These are phyloP conservation scores for Elongisporangium prolatum DNA, from an alignment of 352 stramenopile species.

Conservation along the genomic window DNA sequence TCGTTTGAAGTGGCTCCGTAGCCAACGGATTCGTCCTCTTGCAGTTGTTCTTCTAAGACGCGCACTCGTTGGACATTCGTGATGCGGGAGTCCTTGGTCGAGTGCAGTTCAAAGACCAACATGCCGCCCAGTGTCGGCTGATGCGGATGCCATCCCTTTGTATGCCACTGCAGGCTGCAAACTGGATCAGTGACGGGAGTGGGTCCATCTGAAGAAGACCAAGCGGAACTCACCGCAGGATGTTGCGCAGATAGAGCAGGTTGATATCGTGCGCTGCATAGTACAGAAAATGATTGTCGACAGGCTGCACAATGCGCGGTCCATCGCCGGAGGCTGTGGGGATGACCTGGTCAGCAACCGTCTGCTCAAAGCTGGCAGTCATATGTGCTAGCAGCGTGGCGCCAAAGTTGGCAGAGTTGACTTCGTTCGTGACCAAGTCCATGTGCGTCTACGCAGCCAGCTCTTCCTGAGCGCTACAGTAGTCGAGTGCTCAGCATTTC, in stretches of 20 bases:
- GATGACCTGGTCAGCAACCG: constrained; percentile 29
- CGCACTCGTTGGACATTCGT: constrained; percentile 8
- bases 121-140: constrained; percentile 67
- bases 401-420: constrained; percentile 73
- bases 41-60: background rate
- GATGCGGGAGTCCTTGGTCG: constrained; percentile 17
- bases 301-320: constrained; percentile 39
- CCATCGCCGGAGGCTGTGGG: constrained; percentile 39
- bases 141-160: constrained; percentile 66
- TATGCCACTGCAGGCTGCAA: constrained; percentile 60
- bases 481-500: no score
- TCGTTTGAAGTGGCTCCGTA: constrained; percentile 2
- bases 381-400: constrained; percentile 71
- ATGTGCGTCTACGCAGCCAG: constrained; percentile 46
- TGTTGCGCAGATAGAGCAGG: constrained; percentile 66
- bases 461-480: background rate
- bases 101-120: constrained; percentile 75
- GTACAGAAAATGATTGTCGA: constrained; percentile 58
- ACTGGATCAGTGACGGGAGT: background rate
- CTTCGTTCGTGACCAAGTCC: constrained; percentile 74
- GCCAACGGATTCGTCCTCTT: constrained; percentile 1
- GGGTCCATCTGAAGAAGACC: background rate
- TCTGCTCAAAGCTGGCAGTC: constrained; percentile 74
- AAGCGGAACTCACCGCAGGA: constrained; percentile 38
- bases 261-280: constrained; percentile 83